Base-by-base conservation (phyloP, 495 filamentous ascomycete genomes). In the Hyphodiscus hymeniophilus region DNA sequence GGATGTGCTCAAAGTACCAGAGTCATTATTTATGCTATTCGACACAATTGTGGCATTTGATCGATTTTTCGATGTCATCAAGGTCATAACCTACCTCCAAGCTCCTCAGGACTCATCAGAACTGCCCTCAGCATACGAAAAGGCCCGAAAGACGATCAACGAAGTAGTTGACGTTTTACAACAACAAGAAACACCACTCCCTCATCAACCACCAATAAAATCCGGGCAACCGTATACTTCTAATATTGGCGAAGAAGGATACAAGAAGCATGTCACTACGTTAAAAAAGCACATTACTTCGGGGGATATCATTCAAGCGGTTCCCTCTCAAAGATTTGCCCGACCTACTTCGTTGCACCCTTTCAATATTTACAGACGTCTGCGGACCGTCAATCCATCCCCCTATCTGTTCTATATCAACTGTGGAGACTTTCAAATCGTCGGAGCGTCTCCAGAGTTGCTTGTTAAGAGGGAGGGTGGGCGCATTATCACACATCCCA, bases 331-430 rank as follows among this genome's bases (percentile, higher is more conserved):
- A 66, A 81, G 92, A 35, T 81, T 96, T 59, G 84, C 89, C 0
- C 78, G 92, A 12, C 87, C 89, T 17, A 98, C 92, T 11, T 76
- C 77, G 32, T 74, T 98, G 18, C 92, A 97, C 63, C 89, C 92
- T 0, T 98, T 94, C 74, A 98, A 98, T 72, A 89, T 98, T 65
- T 98, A 97, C 76, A 85, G 90, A 32, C 88, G 94, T 60, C 76
- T 98, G 24, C 87, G 92, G 56, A 94, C 85, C 8, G 87, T 96
- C 55, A 98, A 98, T 60, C 92, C 92, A 0, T 92, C 86, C 7
- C 92, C 92, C 0, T 98, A 98, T 64, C 78, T 97, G 28, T 98
- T 98, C 79, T 98, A 87, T 69, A 80, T 98, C 45, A 79, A 87
- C 61, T 96, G 91, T 68, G 70, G 73, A 45, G 81, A 84, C 63